Percentiles rank a stretch among this genome's conserved stretches.
phyloP scores from a whole-genome alignment of 2,329 filamentous ascomycete species.

The Tolypocladium paradoxum region DNA sequence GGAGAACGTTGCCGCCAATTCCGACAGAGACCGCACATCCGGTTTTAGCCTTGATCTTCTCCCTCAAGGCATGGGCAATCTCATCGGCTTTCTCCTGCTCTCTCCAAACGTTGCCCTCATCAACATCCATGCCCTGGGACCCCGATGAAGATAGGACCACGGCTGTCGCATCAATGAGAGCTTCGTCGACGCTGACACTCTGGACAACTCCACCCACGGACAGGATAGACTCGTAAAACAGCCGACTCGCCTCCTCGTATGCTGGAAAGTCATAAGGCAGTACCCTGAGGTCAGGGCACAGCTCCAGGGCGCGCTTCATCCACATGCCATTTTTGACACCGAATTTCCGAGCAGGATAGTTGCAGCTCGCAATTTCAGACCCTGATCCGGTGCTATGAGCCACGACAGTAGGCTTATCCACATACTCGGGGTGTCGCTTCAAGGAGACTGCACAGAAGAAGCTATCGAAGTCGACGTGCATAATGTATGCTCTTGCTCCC shows the following conservation, averaged over 20 bases:
- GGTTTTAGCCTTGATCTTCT: conserved; percentile 61
- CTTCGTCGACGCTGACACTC: conserved; percentile 95
- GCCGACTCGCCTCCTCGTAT: conserved; percentile 82
- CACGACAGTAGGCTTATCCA: conserved; percentile 74
- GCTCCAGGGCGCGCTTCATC: conserved; percentile 82
- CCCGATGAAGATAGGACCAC: conserved; percentile 55
- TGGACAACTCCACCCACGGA: conserved; percentile 75
- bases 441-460: conserved; percentile 93
- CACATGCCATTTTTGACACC: conserved; percentile 98
- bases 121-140: conserved; percentile 51
- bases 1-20: conserved; percentile 80
- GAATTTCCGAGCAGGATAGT: conserved; percentile 77
- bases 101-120: conserved; percentile 59
- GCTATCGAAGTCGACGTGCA: conserved; percentile 97
- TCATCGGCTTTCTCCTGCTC: conserved; percentile 72
- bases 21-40: conserved; percentile 86
- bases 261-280: conserved; percentile 92
- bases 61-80: conserved; percentile 54
- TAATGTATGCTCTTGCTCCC: conserved; percentile 66
- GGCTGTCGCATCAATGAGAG: conserved; percentile 70
- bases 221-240: conserved; percentile 80
- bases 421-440: conserved; percentile 64
- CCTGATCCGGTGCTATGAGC: conserved; percentile 77
- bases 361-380: conserved; percentile 95
- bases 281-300: conserved; percentile 79